Evolutionary conservation across 2,329 filamentous ascomycete genomes (phyloP).

Genomic region (Coccinonectria pachysandricola): DNA sequence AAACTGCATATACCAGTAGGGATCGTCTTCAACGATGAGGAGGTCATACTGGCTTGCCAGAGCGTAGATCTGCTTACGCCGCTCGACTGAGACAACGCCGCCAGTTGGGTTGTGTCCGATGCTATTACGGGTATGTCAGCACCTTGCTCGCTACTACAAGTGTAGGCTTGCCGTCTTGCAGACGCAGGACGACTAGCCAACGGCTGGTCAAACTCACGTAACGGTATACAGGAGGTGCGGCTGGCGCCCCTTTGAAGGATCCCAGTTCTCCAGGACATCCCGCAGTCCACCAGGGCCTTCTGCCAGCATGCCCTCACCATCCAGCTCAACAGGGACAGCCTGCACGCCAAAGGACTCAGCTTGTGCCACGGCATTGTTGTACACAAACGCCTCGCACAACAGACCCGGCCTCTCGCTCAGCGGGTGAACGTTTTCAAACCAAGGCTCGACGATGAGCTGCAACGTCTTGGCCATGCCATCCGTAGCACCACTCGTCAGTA

Average conservation of each 20-base stretch:
- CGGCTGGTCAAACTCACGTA: constrained; percentile 48
- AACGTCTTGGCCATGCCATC: constrained; percentile 76
- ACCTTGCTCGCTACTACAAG: no score
- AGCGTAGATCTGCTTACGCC: constrained; percentile 69
- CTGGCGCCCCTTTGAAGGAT: constrained; percentile 58
- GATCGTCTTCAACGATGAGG: constrained; percentile 87
- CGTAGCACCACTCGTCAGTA: constrained; percentile 72
- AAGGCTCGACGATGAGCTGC: constrained; percentile 65
- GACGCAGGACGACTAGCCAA: no score
- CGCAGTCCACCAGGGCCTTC: constrained; percentile 62
- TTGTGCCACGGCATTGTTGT: constrained; percentile 64
- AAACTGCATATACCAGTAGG: constrained; percentile 92
- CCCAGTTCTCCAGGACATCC: constrained; percentile 76
- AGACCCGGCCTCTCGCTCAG: constrained; percentile 63
- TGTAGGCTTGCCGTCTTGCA: no score
- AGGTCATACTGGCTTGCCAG: constrained; percentile 78
- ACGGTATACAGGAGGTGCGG: constrained; percentile 87
- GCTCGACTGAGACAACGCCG: constrained; percentile 59
- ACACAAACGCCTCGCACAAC: constrained; percentile 71
- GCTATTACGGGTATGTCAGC: constrained; percentile 7
- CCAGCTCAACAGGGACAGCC: constrained; percentile 63
- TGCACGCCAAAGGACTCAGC: constrained; percentile 60
- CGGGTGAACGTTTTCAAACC: constrained; percentile 59
- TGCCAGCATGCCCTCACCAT: constrained; percentile 69
- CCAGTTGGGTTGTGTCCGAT: constrained; percentile 80